A percentile compares a stretch with the other conserved stretches of the same genome.
Conservation (phyloP, 2,329 filamentous ascomycete genomes). For the Sporothrix brunneoviolacea region DNA sequence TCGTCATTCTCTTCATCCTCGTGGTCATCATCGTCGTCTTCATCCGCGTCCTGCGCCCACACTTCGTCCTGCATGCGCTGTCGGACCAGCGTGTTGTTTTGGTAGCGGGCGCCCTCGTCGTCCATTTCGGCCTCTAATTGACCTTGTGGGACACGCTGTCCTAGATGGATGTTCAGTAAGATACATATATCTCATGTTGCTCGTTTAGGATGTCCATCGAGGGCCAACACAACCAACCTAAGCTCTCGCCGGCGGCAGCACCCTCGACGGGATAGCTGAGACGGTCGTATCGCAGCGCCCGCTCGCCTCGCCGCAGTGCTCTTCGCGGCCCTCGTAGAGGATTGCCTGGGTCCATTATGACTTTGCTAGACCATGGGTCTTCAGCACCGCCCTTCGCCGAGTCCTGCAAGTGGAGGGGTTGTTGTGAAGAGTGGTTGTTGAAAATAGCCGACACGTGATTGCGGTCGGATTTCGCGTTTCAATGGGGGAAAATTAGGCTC, state of each 20-base stretch:
- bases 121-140: not conserved
- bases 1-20: conserved; percentile 16
- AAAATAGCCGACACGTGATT: conserved; percentile 15
- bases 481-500: conserved; percentile 6
- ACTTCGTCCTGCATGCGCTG: not conserved
- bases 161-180: not conserved
- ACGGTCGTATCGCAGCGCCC: conserved; percentile 5
- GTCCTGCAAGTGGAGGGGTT: not conserved
- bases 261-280: not conserved
- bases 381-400: no score
- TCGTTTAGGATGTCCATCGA: no score
- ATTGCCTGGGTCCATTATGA: conserved; percentile 16
- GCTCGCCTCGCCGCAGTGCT: conserved; percentile 11
- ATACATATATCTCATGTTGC: no score
- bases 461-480: conserved; percentile 18
- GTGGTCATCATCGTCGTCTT: conserved; percentile 5
- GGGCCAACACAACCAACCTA: not conserved
- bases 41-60: not conserved
- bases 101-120: not conserved
- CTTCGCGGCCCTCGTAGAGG: conserved; percentile 15
- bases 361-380: no score
- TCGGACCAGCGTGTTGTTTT: conserved; percentile 1
- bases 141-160: not conserved
- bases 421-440: not conserved
- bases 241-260: not conserved